Base-by-base conservation (phyloP, 805 yeast genomes). In the Komagataella kurtzmanii region DNA sequence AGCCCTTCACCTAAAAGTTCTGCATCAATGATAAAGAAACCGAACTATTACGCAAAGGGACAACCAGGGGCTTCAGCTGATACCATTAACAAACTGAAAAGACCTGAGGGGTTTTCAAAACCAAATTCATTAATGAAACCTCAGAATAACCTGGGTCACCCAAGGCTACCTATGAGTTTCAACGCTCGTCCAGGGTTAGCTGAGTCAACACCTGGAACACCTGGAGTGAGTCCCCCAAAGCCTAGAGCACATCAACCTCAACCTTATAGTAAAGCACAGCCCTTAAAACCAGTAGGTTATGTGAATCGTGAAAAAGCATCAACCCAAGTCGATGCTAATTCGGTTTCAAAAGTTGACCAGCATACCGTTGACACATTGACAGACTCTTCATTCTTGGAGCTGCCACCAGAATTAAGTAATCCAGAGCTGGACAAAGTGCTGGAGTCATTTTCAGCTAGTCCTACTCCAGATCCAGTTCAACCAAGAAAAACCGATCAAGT, bases 391-490 rank as follows among this genome's bases (percentile, higher is more conserved):
- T 30, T 30, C n/a, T 30, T 30, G 10, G 40, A 46, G 8, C n/a
- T 46, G 21, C 24, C 30, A 49, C 30, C 50, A n/a, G 43, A 46
- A 21, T 12, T 50, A 7, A 40, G 52, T 47, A 55, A 55, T 44
- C 46, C 47, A 21, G 58, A 55, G 24, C 52, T 57, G 18, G 58
- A 57, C n/a, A 51, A 49, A 23, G 51, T 57, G n/a, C 44, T 55
- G 44, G 57, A 55, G 44, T 51, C 55, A 8, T 45, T 55, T 24
- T 55, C 59, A 6, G 50, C 57, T 24, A 55, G 55, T 51, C 52
- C 44, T 12, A 52, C 59, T 23, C 40, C 40, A 12, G 40, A 30
- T 30, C 40, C 40, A 30, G n/a, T 30, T 30, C 40, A 10, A 30
- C 40, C 40, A 30, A 14, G 6, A 30, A 14, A 30, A 30, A 30